Base-by-base conservation (phyloP, 2,329 filamentous ascomycete genomes). In the Penicillium nordicum region DNA sequence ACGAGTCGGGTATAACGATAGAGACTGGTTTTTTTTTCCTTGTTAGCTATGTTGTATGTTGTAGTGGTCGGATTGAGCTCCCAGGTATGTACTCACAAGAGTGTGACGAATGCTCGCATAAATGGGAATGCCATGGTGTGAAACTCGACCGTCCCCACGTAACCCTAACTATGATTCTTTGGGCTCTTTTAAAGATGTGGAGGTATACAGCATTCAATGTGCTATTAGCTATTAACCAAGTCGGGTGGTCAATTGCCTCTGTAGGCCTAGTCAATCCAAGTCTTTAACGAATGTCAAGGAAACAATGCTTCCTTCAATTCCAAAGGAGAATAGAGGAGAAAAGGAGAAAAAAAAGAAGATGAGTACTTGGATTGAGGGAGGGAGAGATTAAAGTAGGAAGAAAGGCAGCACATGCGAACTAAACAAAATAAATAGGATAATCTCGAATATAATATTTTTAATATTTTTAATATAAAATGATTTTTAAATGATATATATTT, bases 1-100 rank as follows among this genome's bases (percentile, higher is more conserved):
- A 96, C 80, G 64, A 96, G 82, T 63, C 93, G 89, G 59, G 91
- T 69, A 77, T 97, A 97, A 65, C 93, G 88, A 80, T 95, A 91
- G 59, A 93, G 96, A 69, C 52, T 66, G 34, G 42, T 51, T 18
- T 18, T 18, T 18, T 18, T 18, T 18, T 60, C 8, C 16, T 27
- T 4, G 49, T 51, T 51, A 51, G 48, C 48, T 50, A 14, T 30
- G 30, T 30, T 5, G 1, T 50, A 14, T 30, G 30, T 30, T 5
- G 5, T 5, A 30, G 10, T 29, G 27, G 25, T 64, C 50, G 54
- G 38, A 57, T 25, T 53, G 29, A 55, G 60, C 40, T 48, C 46
- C 53, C 38, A 21, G 32, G 32, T 16, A 32, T 27, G 23, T 44
- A 60, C 51, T 58, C n/a, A 77, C 75, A 77, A 77, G 52, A 76